Evolutionary conservation across 805 yeast species (phyloP), one percentile per base, ranked within the genome.

Genomic region (Candida rishiriensis): DNA sequence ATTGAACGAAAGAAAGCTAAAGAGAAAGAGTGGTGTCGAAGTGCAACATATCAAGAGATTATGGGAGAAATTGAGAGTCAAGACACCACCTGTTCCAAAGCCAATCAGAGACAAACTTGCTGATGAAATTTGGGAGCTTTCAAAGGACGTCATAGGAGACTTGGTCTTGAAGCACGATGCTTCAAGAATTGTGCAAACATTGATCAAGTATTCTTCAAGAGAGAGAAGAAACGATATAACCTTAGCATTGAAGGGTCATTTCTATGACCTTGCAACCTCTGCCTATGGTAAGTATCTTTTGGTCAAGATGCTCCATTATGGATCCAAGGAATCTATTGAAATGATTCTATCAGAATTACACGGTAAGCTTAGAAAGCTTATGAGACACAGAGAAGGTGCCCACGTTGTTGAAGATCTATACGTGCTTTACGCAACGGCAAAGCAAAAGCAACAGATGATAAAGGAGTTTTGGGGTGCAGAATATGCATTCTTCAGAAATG

Each of bases 321-420:
- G 99, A 7, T 78, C 91, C 7, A 88, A 83, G 60, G 82, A 83
- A 29, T 80, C 90, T 1, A 77, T 96, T 57, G 84, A 80, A 42
- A 54, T 79, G 32, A 84, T 91, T 44, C 74, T 90, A 44, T 76
- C 83, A 59, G 97, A 89, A 68, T 74, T 91, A 53, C 96, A 89
- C 60, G 99, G 99, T 40, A 83, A 83, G 56, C 78, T 88, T 58
- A 77, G 97, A 64, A 91, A 88, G 67, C 72, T 91, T 46, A 88
- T 91, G 93, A 82, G 95, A 72, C 97, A 91, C 69, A 84, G 86
- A 70, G 98, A 91, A 73, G 99, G 97, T 68, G 98, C 98, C 12
- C 89, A 91, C 59, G 98, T 91, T 34, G 89, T 90, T 52, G 98
- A 91, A 68, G 99, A 91, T 72, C 73, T 88, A 58, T 91, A 73